phyloP scores from a whole-genome alignment of 176 grass and related monocot genomes.

The Zoysia pacifica region DNA sequence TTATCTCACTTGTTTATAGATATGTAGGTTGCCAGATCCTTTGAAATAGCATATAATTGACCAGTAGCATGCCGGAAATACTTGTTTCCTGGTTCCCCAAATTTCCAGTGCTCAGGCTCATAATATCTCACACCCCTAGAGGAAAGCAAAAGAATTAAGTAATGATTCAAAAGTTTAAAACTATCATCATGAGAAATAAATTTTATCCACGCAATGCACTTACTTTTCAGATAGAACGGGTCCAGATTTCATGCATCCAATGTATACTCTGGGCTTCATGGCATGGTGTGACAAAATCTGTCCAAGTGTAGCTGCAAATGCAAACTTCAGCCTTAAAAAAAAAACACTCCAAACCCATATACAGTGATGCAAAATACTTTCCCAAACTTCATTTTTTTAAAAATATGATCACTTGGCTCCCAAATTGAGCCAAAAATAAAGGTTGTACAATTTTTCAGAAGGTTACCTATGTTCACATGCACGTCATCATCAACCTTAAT shows the following conservation, averaged over 20 bases:
- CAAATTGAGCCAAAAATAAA: slow-evolving; percentile 19
- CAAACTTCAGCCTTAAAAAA: neutral
- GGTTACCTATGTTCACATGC: slow-evolving; percentile 77
- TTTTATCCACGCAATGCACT: slow-evolving; percentile 6
- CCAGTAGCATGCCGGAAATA: slow-evolving; percentile 76
- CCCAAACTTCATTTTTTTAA: neutral
- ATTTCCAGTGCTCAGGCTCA: slow-evolving; percentile 78
- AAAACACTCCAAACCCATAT: neutral
- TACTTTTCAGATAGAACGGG: slow-evolving; percentile 90
- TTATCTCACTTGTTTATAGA: slow-evolving; percentile 67
- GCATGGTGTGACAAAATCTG: slow-evolving; percentile 59
- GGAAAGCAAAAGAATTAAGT: neutral
- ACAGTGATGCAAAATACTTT: neutral
- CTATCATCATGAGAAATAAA: neutral
- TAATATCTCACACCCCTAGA: slow-evolving; percentile 71
- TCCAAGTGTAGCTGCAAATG: slow-evolving; percentile 64
- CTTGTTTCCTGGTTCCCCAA: slow-evolving; percentile 65
- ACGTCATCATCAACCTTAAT: slow-evolving; percentile 76
- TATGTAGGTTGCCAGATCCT: slow-evolving; percentile 75
- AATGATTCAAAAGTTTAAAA: too few species aligned
- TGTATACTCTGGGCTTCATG: slow-evolving; percentile 83
- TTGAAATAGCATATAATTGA: slow-evolving; percentile 73
- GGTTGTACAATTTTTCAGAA: neutral
- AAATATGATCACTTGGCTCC: slow-evolving; percentile 28
- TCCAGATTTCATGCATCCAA: slow-evolving; percentile 98